phyloP scores from a whole-genome alignment of 1,284 basidiomycete genomes.

The Rhodotorula sp. region DNA sequence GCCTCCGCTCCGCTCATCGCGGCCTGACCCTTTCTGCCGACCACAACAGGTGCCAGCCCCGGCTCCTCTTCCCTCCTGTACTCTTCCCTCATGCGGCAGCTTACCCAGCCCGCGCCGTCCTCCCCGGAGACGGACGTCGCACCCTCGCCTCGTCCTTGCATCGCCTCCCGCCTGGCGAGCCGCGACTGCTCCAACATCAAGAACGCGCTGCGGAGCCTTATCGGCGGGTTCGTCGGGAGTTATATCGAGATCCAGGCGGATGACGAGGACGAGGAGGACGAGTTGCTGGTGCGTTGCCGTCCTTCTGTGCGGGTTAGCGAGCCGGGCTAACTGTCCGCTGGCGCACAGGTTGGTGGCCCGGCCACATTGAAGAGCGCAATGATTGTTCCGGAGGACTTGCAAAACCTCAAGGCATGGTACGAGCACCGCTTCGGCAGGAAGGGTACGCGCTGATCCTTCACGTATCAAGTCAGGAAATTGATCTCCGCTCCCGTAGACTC shows the following conservation, averaged over 20 bases:
- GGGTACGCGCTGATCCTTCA: neutral
- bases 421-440: conserved; percentile 17
- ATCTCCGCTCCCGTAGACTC: neutral
- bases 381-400: conserved; percentile 36
- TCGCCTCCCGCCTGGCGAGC: conserved; percentile 33
- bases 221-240: conserved; percentile 34
- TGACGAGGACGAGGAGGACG: conserved; percentile 30
- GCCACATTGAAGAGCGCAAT: conserved; percentile 23
- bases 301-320: fast-evolving
- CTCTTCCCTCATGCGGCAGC: conserved; percentile 31
- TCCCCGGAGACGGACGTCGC: no score
- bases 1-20: neutral
- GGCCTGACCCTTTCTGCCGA: neutral
- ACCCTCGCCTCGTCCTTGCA: neutral
- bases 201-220: conserved; percentile 28
- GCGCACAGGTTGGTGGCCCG: neutral
- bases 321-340: neutral
- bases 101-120: neutral
- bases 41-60: conserved; percentile 32
- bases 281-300: neutral
- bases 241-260: conserved; percentile 16
- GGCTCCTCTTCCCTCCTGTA: conserved; percentile 36
- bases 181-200: conserved; percentile 42
- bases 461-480: no score
- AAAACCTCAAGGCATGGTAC: conserved; percentile 38